Evolutionary conservation across 192 early-diverging fungal species (phyloP), one percentile per base, ranked within the genome.

Genomic region (Linnemannia zychae): DNA sequence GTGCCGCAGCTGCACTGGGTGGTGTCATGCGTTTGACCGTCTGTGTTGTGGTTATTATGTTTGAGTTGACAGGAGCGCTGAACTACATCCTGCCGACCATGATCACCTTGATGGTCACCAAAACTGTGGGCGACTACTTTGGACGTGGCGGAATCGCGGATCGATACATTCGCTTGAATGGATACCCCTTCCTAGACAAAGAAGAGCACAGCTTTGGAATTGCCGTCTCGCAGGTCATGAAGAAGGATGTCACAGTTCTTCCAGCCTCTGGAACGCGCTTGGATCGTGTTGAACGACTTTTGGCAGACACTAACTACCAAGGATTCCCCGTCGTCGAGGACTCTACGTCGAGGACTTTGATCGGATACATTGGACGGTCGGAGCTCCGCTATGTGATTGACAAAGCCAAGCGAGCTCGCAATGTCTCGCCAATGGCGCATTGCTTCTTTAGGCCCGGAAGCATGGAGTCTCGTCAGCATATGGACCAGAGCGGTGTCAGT

Each of bases 31-130:
- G 86, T 38, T 33, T 89, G 53, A 89, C 88, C 1, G 94, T 96
- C 5, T 94, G 95, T 33, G 88, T 97, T 28, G 97, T 97, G 0
- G 98, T 99, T 15, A 99, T 99, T 84, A 98, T 99, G 97, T 99
- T 99, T 88, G 99, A 99, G 82, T 88, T 99, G 74, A 99, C 99
- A 0, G 97, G 97, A 22, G 96, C 98, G 3, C 87, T 99, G 33
- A 95, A 95, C 18, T 99, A 98, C 82, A 92, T 95, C 63, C 89
- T 98, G 47, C 94, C 94, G 1, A 93, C 93, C 3, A 92, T 94
- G 90, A 94, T 96, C 73, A 93, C 93, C 34, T 89, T 96, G 24
- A 93, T 96, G 91, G 92, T 95, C 12, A 94, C 95, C 13, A 92
- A 94, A 50, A 88, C 93, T 47, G 91, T 95, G 11, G 95, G 93